These are phyloP conservation scores for Gaultheria prostrata DNA, from an alignment of 148 eudicot species.

Conservation along the genomic window DNA sequence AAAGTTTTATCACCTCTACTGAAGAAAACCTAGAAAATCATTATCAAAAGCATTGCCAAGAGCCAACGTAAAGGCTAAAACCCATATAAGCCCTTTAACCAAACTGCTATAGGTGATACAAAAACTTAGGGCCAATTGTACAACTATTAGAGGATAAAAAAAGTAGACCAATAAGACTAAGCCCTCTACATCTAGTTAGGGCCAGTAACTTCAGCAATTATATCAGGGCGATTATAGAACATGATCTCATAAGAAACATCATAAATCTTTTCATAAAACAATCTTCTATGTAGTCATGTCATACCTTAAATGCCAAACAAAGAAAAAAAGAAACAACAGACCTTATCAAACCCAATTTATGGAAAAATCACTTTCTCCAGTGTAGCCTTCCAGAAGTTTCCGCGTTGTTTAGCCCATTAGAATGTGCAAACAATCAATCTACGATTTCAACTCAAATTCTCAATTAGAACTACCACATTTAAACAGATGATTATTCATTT, in stretches of 20 bases:
- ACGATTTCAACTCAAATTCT: constrained; percentile 51
- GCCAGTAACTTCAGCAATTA: neutral
- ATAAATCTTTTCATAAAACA: neutral
- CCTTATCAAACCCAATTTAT: constrained; percentile 36
- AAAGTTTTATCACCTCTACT: neutral
- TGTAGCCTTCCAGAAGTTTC: constrained; percentile 40
- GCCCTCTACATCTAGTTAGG: neutral
- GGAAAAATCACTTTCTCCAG: constrained; percentile 44
- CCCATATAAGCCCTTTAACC: neutral
- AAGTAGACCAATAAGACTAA: constrained; percentile 4
- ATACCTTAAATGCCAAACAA: constrained; percentile 20
- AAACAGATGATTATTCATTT: constrained; percentile 17
- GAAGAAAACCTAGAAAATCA: neutral
- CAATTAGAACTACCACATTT: constrained; percentile 34
- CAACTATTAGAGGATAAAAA: too few relatives aligned
- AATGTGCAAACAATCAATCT: constrained; percentile 54
- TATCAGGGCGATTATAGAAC: neutral
- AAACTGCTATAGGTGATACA: neutral
- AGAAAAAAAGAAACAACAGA: constrained; percentile 32
- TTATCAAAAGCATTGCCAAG: neutral
- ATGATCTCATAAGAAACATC: constrained; percentile 2
- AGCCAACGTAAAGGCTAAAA: neutral
- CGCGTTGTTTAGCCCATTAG: constrained; percentile 51
- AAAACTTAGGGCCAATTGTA: neutral
- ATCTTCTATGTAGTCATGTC: constrained; percentile 13